Base-by-base conservation (phyloP, 2,329 filamentous ascomycete genomes). In the Clonostachys byssicola region DNA sequence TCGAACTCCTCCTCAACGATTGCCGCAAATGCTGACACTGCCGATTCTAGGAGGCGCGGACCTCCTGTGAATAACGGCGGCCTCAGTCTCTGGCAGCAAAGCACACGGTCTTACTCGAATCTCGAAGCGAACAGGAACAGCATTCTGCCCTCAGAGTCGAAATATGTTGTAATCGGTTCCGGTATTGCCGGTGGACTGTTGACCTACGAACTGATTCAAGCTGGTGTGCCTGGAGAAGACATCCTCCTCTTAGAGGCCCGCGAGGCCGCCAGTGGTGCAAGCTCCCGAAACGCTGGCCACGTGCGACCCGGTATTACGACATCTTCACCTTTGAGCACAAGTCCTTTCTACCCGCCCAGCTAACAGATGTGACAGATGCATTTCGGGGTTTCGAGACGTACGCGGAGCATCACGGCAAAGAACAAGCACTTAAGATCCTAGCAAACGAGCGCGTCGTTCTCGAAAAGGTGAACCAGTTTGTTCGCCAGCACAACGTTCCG, bases 211-310 rank as follows among this genome's bases (percentile, higher is more conserved):
- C 53, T 73, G n/a, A 47, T 51, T 46, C 56, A 67, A 44, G 54
- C 54, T 17, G 67, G 67, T 23, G 54, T 70, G 1, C 40, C 54
- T 8, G 58, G 56, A 12, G 49, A 53, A 13, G 65, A 66, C 17
- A 58, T 74, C 46, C 39, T 69, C 34, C 65, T 73, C 13, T 55
- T 73, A 14, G 71, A 74, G 51, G 70, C 71, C 2, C 57, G 70
- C 49, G 69, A 73, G 53, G 68, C 70, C 13, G 67, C 67, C 2
- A 67, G 65, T 14, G 70, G 70, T 16, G 69, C 70, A 2, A 70
- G 64, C 44, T 68, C 66, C 12, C 60, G 70, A 33, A 73, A 73
- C 51, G 70, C 70, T 17, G 70, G 70, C 6, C 70, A 74, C 44
- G 62, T 71, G 13, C 58, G 69, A 30, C 68, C 68, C 49, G 62